These are phyloP conservation scores for Amanita inopinata DNA, from an alignment of 768 basidiomycete genomes.

Conservation along the genomic window DNA sequence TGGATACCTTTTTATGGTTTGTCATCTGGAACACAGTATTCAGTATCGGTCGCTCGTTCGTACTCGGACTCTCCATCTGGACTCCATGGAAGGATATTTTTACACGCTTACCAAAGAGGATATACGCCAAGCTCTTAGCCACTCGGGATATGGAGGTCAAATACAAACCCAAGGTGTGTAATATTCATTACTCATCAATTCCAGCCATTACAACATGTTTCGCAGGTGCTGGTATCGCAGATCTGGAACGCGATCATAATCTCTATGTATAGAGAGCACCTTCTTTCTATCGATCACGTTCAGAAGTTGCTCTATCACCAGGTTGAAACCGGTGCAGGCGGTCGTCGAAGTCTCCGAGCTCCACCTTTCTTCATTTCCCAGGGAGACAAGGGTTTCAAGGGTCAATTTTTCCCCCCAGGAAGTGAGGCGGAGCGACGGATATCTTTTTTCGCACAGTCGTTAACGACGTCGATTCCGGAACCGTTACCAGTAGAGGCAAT, in stretches of 20 bases:
- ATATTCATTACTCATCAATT: neutral
- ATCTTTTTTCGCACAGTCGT: slow-evolving; percentile 96
- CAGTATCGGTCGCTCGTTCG: slow-evolving; percentile 81
- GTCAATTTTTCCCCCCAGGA: slow-evolving; percentile 88
- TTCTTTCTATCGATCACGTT: slow-evolving; percentile 98
- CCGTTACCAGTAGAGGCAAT: slow-evolving; percentile 97
- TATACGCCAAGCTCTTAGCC: slow-evolving; percentile 91
- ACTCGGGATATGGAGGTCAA: slow-evolving; percentile 95
- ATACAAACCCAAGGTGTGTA: slow-evolving; percentile 94
- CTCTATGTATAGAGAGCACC: slow-evolving; percentile 98
- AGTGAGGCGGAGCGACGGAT: slow-evolving; percentile 97
- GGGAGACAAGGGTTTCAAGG: slow-evolving; percentile 68
- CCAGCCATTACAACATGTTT: slow-evolving; percentile 4
- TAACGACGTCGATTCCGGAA: slow-evolving; percentile 91
- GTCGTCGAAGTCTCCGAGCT: slow-evolving; percentile 85
- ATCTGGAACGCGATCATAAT: slow-evolving; percentile 99
- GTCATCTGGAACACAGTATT: slow-evolving; percentile 99
- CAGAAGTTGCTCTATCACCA: slow-evolving; percentile 98
- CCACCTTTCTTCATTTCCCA: slow-evolving; percentile 99
- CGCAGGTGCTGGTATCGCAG: slow-evolving; percentile 90
- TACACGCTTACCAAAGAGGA: slow-evolving; percentile 90
- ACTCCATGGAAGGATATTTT: slow-evolving; percentile 99
- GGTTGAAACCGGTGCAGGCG: slow-evolving; percentile 69
- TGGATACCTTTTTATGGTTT: slow-evolving; percentile 99
- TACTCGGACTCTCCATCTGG: slow-evolving; percentile 93